phyloP scores from a whole-genome alignment of 1,284 basidiomycete species.

The Lentinula novae-zelandiae region DNA sequence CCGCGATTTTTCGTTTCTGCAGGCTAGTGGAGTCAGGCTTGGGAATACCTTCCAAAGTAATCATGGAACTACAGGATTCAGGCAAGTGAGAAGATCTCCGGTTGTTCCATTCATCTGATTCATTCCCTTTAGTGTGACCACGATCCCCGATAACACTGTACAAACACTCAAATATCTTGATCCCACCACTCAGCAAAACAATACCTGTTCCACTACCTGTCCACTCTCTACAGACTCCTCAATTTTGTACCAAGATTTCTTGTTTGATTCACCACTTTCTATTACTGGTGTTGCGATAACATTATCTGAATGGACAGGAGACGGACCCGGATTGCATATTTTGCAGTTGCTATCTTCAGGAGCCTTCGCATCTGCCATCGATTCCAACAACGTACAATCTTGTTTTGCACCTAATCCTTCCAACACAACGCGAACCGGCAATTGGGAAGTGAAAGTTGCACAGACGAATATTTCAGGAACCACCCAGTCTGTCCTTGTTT shows the following conservation, averaged over 20 bases:
- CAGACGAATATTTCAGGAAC: conserved; percentile 79
- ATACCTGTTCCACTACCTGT: conserved; percentile 68
- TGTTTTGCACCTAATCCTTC: conserved; percentile 76
- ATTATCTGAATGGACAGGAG: conserved; percentile 74
- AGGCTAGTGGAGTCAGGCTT: conserved; percentile 77
- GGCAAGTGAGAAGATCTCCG: conserved; percentile 41
- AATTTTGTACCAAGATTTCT: conserved; percentile 85
- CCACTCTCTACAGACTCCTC: conserved; percentile 72
- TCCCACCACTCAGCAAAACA: conserved; percentile 66
- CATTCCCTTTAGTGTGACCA: conserved; percentile 56
- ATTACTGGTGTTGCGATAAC: conserved; percentile 86
- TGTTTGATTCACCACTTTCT: conserved; percentile 60
- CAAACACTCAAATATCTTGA: conserved; percentile 78
- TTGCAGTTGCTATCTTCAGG: conserved; percentile 90
- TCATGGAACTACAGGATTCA: conserved; percentile 83
- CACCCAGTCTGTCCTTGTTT: conserved; percentile 68
- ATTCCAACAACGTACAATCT: conserved; percentile 57
- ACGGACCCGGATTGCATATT: conserved; percentile 80
- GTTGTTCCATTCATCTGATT: conserved; percentile 9
- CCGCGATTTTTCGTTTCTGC: conserved; percentile 68
- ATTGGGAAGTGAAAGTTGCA: conserved; percentile 64
- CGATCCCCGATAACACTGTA: conserved; percentile 85
- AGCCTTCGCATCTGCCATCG: conserved; percentile 75
- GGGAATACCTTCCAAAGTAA: conserved; percentile 86
- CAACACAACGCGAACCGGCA: conserved; percentile 58